phyloP scores from a whole-genome alignment of 176 grass and related monocot species.

The Musa acuminata region DNA sequence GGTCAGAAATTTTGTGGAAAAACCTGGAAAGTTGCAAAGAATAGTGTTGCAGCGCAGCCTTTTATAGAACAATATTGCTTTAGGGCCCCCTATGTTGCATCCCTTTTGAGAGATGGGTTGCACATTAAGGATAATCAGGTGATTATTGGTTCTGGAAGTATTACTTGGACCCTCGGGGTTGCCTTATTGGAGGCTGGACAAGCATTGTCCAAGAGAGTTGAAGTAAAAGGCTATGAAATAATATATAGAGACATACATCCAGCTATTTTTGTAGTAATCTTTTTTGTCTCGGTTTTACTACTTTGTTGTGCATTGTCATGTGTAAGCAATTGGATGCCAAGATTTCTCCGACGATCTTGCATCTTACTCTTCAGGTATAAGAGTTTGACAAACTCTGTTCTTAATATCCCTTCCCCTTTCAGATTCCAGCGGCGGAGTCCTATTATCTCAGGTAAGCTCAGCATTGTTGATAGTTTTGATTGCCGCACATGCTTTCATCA shows the following conservation, averaged over 20 bases:
- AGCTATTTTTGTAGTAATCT: conserved; percentile 57
- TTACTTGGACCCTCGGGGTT: conserved; percentile 90
- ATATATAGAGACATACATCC: conserved; percentile 57
- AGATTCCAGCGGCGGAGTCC: conserved; percentile 74
- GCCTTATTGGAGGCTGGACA: conserved; percentile 77
- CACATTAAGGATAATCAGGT: conserved; percentile 80
- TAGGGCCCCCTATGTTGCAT: conserved; percentile 73
- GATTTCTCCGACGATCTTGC: conserved; percentile 68
- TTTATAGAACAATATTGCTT: conserved; percentile 97
- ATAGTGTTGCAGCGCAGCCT: conserved; percentile 79
- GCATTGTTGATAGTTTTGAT: neutral
- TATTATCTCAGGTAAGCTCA: conserved; percentile 63
- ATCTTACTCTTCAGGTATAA: conserved; percentile 68
- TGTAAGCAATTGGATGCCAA: conserved; percentile 53
- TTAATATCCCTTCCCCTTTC: conserved; percentile 50
- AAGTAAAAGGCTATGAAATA: conserved; percentile 64
- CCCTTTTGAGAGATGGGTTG: conserved; percentile 85
- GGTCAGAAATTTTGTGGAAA: conserved; percentile 81
- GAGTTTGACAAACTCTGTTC: conserved; percentile 40
- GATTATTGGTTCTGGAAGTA: conserved; percentile 73
- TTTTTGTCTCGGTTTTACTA: conserved; percentile 60
- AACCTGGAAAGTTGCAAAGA: conserved; percentile 78
- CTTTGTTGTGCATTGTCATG: conserved; percentile 60
- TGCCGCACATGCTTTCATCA: neutral
- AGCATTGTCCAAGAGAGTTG: conserved; percentile 44